Base-by-base conservation (phyloP, 768 basidiomycete species). In the Agrocybe praecox region DNA sequence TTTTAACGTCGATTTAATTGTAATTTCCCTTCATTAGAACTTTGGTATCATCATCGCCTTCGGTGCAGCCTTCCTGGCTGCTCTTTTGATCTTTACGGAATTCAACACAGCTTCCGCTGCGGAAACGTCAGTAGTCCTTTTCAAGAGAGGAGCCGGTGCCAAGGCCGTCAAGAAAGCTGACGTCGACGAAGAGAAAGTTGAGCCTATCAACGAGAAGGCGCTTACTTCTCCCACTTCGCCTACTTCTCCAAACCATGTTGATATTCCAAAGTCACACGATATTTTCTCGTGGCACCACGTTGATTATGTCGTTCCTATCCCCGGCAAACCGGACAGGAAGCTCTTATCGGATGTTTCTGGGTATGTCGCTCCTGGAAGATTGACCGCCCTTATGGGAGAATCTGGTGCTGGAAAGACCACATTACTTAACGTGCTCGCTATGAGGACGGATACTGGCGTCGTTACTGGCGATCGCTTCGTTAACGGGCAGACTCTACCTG, bases 251-350 rank as follows among this genome's bases (percentile, higher is more conserved):
- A 49, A 21, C n/a, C n/a, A n/a, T 11, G 48, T 15, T 18, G 46
- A 23, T 24, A 24, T 71, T 65, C 71, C 70, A 19, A 73, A 69
- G 75, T 76, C 72, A 5, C 12, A 6, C 11, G 80, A 88, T 62
- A 77, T 88, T 12, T 96, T 96, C 73, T 91, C 94, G 0, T 97
- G 92, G 91, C 80, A 86, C 56, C 75, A 86, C 55, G 59, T 93
- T 48, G 73, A 79, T 57, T 96, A 95, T 65, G 82, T 80, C 32
- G 86, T 94, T 0, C 82, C 83, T 2, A 78, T 88, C 18, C 58
- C 72, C 4, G 78, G 78, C 7, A 81, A 80, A 2, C 62, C 49
- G 1, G 69, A 74, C 32, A 74, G 84, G 49, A 72, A 68, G 24
- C 75, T 94, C 0, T 76, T 94, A 40, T 77, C 88, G 53, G 81